These are phyloP conservation scores for Anisodus acutangulus DNA, from an alignment of 257 asterid species.

Conservation along the genomic window DNA sequence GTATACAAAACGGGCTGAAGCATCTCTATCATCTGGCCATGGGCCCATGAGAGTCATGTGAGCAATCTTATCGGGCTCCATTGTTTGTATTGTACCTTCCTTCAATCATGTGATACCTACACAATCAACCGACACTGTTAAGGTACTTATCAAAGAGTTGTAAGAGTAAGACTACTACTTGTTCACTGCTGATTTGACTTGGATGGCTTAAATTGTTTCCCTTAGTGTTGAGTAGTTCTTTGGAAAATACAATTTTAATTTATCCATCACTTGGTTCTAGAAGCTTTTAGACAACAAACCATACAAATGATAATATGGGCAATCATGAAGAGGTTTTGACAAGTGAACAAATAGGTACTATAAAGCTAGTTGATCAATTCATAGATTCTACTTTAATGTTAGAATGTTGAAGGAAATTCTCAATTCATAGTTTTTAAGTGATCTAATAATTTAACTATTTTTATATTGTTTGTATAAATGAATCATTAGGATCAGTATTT, in stretches of 20 bases:
- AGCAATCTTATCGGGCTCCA: background rate
- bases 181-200: background rate
- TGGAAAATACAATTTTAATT: background rate
- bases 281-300: background rate
- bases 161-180: too few relatives aligned
- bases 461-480: background rate
- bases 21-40: background rate
- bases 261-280: too few relatives aligned
- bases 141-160: background rate
- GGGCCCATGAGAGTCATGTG: background rate
- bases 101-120: background rate
- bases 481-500: too few relatives aligned
- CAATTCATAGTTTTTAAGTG: too few relatives aligned
- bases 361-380: background rate
- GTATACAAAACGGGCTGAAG: background rate
- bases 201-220: background rate
- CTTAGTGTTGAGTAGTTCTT: background rate
- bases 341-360: background rate
- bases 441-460: too few relatives aligned
- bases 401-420: too few relatives aligned
- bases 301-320: background rate
- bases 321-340: background rate
- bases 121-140: slow-evolving; percentile 15
- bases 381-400: background rate
- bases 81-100: slow-evolving; percentile 20